These are phyloP conservation scores for Linnemannia schmuckeri DNA, from an alignment of 192 early-diverging fungal species.

Conservation along the genomic window DNA sequence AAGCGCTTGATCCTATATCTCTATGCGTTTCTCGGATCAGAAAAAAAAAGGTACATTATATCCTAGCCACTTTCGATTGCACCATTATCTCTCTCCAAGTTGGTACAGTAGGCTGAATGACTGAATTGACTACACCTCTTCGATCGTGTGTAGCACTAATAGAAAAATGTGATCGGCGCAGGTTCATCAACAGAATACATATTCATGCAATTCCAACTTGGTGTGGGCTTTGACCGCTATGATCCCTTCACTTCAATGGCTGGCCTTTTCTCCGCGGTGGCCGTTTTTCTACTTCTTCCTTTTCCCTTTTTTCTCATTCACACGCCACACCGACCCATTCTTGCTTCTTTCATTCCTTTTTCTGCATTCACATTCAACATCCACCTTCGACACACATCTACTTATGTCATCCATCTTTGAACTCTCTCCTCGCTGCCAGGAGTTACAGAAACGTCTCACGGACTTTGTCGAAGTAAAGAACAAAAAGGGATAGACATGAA, in stretches of 20 bases:
- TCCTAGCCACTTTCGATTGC: too few relatives aligned
- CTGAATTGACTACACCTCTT: background rate
- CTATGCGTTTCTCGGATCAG: too few relatives aligned
- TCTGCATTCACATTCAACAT: background rate
- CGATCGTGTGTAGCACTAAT: background rate
- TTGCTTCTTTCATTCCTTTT: background rate
- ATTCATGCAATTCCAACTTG: background rate
- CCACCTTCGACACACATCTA: background rate
- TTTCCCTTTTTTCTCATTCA: conserved; percentile 4
- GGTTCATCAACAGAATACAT: background rate
- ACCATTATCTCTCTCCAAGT: background rate
- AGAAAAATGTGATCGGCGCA: background rate
- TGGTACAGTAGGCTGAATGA: background rate
- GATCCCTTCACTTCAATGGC: background rate
- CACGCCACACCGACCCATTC: background rate
- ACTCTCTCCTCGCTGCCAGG: conserved; percentile 33
- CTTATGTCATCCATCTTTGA: conserved; percentile 28
- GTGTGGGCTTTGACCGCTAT: background rate
- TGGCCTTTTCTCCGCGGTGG: background rate
- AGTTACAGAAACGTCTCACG: conserved; percentile 12
- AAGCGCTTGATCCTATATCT: too few relatives aligned
- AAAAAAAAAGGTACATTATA: too few relatives aligned
- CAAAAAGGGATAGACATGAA: background rate
- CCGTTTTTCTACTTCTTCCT: background rate
- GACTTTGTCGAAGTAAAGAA: conserved; percentile 31